A percentile compares a stretch with the other conserved stretches of the same genome.
Conservation (phyloP, 2,329 filamentous ascomycete genomes). For the Apiospora rasikravindrae region DNA sequence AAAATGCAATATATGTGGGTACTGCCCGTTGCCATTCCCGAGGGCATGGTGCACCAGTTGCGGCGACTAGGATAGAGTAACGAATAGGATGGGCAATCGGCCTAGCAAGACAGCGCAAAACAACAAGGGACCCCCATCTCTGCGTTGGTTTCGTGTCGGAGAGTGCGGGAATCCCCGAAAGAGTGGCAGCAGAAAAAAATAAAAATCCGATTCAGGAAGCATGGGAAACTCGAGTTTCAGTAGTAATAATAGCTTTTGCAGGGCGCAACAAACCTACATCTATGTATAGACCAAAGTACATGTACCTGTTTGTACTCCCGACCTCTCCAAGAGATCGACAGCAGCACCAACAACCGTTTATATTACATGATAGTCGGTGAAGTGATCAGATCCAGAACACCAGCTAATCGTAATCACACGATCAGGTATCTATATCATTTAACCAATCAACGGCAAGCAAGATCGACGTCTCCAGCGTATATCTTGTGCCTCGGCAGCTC, state of each 20-base stretch:
- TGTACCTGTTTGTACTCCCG: not conserved
- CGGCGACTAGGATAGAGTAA: not conserved
- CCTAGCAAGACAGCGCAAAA: not conserved
- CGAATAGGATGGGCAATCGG: not conserved
- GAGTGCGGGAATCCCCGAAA: not conserved
- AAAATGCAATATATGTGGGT: not conserved
- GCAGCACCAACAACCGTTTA: not conserved
- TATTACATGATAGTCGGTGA: not conserved
- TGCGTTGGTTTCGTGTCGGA: not conserved
- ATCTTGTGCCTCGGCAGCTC: not conserved
- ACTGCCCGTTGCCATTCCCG: not conserved
- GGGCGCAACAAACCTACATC: not conserved
- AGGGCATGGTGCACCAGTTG: not conserved
- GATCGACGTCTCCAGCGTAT: not conserved
- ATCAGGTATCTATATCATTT: not conserved
- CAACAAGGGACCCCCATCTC: not conserved
- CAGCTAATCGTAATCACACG: not conserved
- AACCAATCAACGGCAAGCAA: not conserved
- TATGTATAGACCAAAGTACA: not conserved
- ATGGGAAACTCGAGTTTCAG: slow-evolving; percentile 10
- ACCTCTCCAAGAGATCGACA: not conserved
- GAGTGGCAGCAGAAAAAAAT: not conserved
- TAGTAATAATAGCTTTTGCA: not conserved
- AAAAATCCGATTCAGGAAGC: not conserved
- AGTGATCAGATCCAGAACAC: not conserved